Conservation (phyloP, 805 yeast genomes). For the Suhomyces prunicola region DNA sequence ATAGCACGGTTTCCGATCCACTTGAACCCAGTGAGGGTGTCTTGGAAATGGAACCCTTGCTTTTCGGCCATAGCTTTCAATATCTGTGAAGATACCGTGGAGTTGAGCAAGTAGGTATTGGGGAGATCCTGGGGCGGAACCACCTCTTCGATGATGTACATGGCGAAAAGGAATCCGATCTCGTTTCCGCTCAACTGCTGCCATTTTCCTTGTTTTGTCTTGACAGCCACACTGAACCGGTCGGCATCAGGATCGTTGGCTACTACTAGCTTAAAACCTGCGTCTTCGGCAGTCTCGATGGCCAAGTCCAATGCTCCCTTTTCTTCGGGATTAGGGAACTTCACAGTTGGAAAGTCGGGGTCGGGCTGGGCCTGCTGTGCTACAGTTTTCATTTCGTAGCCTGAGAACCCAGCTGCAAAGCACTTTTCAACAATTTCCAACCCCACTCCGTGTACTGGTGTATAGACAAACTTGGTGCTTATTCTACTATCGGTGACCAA, state of each 20-base stretch:
- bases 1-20: conserved; percentile 94
- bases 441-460: conserved; percentile 98
- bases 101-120: conserved; percentile 62
- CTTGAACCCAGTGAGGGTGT: conserved; percentile 93
- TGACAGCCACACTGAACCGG: conserved; percentile 79
- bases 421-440: conserved; percentile 48
- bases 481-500: conserved; percentile 29
- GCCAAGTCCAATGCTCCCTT: conserved; percentile 83
- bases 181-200: conserved; percentile 87
- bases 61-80: conserved; percentile 62
- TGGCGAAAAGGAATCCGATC: conserved; percentile 81
- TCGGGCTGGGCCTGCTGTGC: conserved; percentile 70
- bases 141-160: conserved; percentile 45
- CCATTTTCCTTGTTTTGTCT: conserved; percentile 49
- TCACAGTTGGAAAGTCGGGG: conserved; percentile 81
- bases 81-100: conserved; percentile 91
- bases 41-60: conserved; percentile 61
- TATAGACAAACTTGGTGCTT: conserved; percentile 62
- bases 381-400: conserved; percentile 43
- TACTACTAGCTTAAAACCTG: conserved; percentile 53
- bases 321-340: conserved; percentile 95
- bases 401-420: conserved; percentile 37
- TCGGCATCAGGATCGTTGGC: conserved; percentile 99
- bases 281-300: conserved; percentile 53
- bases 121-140: conserved; percentile 20